These are phyloP conservation scores for Rhodotorula babjevae DNA, from an alignment of 768 basidiomycete genomes.

Conservation along the genomic window DNA sequence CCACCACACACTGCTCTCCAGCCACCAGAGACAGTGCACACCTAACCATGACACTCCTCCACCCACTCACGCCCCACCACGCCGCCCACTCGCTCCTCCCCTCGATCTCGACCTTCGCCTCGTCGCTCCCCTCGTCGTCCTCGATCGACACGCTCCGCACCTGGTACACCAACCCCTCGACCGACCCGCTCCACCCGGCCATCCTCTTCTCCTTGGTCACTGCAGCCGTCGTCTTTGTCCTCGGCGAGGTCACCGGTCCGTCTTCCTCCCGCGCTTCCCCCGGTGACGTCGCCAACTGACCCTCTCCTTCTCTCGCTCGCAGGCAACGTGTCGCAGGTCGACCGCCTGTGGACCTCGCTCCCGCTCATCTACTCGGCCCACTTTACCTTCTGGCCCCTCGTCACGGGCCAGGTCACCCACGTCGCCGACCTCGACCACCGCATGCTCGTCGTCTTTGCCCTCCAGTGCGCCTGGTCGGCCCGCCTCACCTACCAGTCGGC, in stretches of 20 bases:
- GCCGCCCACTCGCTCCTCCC: not conserved
- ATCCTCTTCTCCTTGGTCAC: conserved; percentile 2
- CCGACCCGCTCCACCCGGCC: conserved; percentile 36
- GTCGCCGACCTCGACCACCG: conserved; percentile 34
- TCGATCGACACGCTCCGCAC: not conserved
- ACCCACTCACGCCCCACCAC: not conserved
- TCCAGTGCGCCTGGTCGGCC: conserved; percentile 43
- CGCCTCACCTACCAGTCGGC: conserved; percentile 76
- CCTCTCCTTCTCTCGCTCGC: not conserved
- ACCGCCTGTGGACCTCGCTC: conserved; percentile 68
- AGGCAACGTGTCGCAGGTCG: conserved; percentile 79
- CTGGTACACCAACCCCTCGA: conserved; percentile 1
- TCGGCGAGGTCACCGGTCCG: conserved; percentile 36
- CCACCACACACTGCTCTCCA: not conserved
- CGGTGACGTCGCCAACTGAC: not conserved
- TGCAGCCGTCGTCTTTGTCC: conserved; percentile 13
- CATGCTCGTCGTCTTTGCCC: conserved; percentile 42
- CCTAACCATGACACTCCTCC: not conserved
- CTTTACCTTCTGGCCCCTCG: conserved; percentile 57
- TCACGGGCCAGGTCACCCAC: conserved; percentile 16
- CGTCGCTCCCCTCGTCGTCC: not conserved
- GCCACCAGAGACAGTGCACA: not conserved
- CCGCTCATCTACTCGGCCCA: conserved; percentile 78
- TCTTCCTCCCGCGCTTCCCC: not conserved
- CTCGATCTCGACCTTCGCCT: not conserved